Evolutionary conservation across 225 moss, liverwort and hornwort genomes (phyloP), one percentile per base, ranked within the genome.

Genomic region (Bryoerythrophyllum caledonicum): DNA sequence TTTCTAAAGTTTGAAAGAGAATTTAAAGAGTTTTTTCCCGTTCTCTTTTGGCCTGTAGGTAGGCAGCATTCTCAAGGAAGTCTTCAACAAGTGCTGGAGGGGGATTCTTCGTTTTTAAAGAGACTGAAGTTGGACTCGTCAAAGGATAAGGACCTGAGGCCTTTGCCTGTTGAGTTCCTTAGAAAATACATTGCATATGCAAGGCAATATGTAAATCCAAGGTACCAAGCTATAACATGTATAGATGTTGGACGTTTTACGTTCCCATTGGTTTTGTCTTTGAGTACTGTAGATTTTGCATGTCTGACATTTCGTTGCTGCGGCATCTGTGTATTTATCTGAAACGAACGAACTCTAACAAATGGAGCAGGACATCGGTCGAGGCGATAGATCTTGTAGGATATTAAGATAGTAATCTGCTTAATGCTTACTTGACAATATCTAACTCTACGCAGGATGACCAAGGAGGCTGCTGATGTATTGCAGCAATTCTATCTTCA

Each of bases 131-230:
- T 95, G 60, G 91, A 97, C 80, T 80, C 80, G 21, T 62, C 73
- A 38, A 81, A 86, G 79, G 93, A 92, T 76, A 86, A 85, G 68
- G 89, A 92, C 71, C 84, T 95, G 60, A 82, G 77, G 73, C 93
- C 93, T 65, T 75, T 99, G 78, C 91, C 97, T 73, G 82, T 80
- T 63, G 86, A 85, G 40, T 88, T 99, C n/a, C 91, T 99, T 55
- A 90, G 95, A 37, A 95, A 91, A 78, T 99, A 95, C 65, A 89
- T 99, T 44, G 91, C 95, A 65, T 99, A 99, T 80, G 95, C 97
- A 43, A 93, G 80, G 73, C 90, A 91, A 23, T 88, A 90, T 66
- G 95, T 95, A 19, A 84, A 85, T 76, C 97, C 97, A 73, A 89
- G 97, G 97, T 97, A 82, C 68, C 46, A 72, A 72, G 44, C 58